Evolutionary conservation across 2,329 filamentous ascomycete genomes (phyloP).

Genomic region (Microascus cirrosus): DNA sequence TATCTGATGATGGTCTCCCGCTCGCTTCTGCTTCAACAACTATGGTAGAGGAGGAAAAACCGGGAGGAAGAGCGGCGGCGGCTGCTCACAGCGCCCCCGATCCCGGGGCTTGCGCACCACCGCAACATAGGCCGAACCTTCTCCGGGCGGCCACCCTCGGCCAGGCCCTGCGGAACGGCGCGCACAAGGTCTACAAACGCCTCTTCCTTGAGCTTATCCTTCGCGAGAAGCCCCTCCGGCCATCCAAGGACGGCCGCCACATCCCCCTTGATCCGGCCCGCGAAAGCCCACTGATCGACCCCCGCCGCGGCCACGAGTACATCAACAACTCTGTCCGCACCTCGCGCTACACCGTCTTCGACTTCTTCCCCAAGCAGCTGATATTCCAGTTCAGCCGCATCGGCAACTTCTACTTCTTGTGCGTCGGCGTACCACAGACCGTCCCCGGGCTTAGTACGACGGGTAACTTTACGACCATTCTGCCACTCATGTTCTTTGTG

Average conservation of each 20-base stretch:
- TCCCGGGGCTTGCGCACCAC: background rate
- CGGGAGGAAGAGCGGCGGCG: background rate
- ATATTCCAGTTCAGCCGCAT: constrained; percentile 79
- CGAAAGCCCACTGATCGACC: constrained; percentile 31
- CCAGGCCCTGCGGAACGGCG: constrained; percentile 2
- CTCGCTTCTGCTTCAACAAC: background rate
- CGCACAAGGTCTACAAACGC: constrained; percentile 19
- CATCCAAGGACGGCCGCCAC: constrained; percentile 58
- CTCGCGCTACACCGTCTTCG: constrained; percentile 71
- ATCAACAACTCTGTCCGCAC: constrained; percentile 61
- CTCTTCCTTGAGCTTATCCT: constrained; percentile 38
- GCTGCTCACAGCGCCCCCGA: background rate
- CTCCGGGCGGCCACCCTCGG: background rate
- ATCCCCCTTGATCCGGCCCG: constrained; percentile 29
- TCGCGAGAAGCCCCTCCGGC: constrained; percentile 56
- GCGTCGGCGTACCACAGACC: constrained; percentile 74
- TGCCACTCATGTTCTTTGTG: constrained; percentile 67
- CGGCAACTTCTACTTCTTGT: constrained; percentile 80
- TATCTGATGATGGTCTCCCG: background rate
- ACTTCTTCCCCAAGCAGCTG: constrained; percentile 76
- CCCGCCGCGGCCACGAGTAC: constrained; percentile 36
- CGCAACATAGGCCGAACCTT: background rate
- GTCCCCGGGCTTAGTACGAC: constrained; percentile 66
- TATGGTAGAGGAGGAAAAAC: constrained; percentile 1
- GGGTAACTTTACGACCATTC: constrained; percentile 62